phyloP scores from a whole-genome alignment of 148 eudicot species.

The Dianthus caryophyllus region DNA sequence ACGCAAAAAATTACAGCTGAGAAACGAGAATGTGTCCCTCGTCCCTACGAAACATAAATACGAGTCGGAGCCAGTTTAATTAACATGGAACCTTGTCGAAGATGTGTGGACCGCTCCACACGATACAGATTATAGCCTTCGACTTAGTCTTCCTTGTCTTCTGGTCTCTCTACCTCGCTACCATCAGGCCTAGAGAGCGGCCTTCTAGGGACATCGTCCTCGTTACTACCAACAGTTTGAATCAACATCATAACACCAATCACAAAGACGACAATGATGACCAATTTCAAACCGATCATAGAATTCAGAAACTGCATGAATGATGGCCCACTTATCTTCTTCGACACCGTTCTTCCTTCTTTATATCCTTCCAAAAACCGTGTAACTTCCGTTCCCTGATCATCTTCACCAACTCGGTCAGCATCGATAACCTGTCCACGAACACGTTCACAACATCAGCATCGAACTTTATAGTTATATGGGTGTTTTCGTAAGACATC shows the following conservation, averaged over 20 bases:
- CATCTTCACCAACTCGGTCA: conserved; percentile 64
- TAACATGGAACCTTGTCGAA: background rate
- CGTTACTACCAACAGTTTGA: conserved; percentile 43
- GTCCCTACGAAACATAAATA: no score
- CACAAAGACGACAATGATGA: conserved; percentile 48
- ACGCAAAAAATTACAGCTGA: no score
- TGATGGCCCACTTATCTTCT: conserved; percentile 57
- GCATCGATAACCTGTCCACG: conserved; percentile 65
- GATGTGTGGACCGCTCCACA: background rate
- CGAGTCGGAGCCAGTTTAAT: background rate
- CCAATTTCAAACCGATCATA: conserved; percentile 41
- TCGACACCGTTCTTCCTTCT: conserved; percentile 66
- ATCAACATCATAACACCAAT: conserved; percentile 51
- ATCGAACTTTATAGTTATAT: no score
- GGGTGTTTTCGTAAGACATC: background rate
- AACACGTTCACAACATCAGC: background rate
- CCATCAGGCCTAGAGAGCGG: conserved; percentile 29
- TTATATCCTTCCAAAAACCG: conserved; percentile 71
- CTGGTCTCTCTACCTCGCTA: conserved; percentile 31
- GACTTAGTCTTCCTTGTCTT: conserved; percentile 63
- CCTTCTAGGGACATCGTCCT: conserved; percentile 33
- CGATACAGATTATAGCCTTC: background rate
- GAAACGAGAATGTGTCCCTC: no score
- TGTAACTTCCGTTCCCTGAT: conserved; percentile 67
- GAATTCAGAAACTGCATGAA: conserved; percentile 70